Evolutionary conservation across 23 red algal species (phyloP), one percentile per base, ranked within the genome.

Genomic region (Chondrus crispus): DNA sequence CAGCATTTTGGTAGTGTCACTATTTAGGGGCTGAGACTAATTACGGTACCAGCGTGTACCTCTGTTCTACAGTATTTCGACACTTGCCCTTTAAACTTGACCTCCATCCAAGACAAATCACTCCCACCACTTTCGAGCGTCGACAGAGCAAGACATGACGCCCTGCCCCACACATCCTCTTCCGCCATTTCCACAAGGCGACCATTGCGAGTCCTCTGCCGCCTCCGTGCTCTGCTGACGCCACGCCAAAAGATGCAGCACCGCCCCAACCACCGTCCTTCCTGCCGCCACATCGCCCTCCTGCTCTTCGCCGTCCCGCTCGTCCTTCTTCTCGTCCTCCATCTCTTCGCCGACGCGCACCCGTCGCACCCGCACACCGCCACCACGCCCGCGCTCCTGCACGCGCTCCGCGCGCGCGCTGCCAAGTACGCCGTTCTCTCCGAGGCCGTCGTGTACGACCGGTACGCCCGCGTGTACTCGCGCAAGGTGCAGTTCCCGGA

Each of bases 391-490:
- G 62, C 52, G n/a, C 48, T 92, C 9, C 52, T 92, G 2, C 35
- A 66, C 9, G 87, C 74, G 39, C n/a, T 92, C 19, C 58, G 40
- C 5, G 22, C 51, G 11, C 89, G 76, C 11, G 63, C 69, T 12
- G 81, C 51, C 1, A 13, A 40, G 12, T 94, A 82, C 46, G 37
- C 62, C 2, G n/a, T 88, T 10, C 18, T 94, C 26, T 87, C 92
- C 1, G 82, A 86, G 29, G 12, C 49, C 14, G 92, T 94, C 14
- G 81, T 87, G 37, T 94, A 87, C 52, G 69, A 60, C 11, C 92
- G 92, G 33, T 94, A 94, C 73, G 81, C 92, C 1, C 81, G 92
- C 50, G 74, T 94, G 29, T 94, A 88, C 71, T 76, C 70, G 36
- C 92, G 92, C 3, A 16, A 68, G 40, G 57, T 94, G 22, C 50